A percentile compares a stretch with the other conserved stretches of the same genome.
Conservation (phyloP, 371 early-diverging fungal genomes). For the Chytridium lagenaria region DNA sequence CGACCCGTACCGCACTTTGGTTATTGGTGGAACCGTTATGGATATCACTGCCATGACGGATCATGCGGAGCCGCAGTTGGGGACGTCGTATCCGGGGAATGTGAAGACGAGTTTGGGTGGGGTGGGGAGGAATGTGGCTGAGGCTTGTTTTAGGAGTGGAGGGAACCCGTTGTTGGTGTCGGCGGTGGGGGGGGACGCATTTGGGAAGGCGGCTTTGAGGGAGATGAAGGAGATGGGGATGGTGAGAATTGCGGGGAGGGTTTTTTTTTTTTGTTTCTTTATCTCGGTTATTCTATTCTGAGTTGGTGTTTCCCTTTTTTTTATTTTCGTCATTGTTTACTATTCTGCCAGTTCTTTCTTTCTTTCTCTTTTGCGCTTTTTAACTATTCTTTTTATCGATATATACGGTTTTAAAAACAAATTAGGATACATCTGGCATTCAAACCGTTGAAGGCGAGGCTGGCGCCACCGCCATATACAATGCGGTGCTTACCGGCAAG, state of each 20-base stretch:
- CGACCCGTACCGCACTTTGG: no score
- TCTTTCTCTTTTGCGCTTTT: conserved; percentile 9
- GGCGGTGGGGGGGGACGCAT: conserved; percentile 73
- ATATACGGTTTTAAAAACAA: no score
- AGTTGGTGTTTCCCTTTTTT: not conserved
- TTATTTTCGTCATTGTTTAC: conserved; percentile 28
- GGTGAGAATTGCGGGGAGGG: no score
- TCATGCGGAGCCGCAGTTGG: not conserved
- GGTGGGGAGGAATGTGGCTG: conserved; percentile 89
- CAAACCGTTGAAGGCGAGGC: conserved; percentile 7
- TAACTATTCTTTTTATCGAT: no score
- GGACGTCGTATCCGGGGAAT: conserved; percentile 71
- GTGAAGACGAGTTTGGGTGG: conserved; percentile 79
- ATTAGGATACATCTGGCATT: conserved; percentile 46
- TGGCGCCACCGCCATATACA: conserved; percentile 70
- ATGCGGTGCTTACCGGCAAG: conserved; percentile 70
- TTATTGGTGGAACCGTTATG: conserved; percentile 84
- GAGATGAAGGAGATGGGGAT: conserved; percentile 66
- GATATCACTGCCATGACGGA: conserved; percentile 64
- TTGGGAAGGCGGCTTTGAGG: conserved; percentile 61
- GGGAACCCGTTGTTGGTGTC: conserved; percentile 67
- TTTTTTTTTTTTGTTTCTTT: no score
- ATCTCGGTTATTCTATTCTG: no score
- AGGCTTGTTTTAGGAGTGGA: conserved; percentile 74
- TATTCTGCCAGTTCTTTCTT: not conserved